phyloP scores from a whole-genome alignment of 805 yeast genomes.

The Lachancea quebecensis region DNA sequence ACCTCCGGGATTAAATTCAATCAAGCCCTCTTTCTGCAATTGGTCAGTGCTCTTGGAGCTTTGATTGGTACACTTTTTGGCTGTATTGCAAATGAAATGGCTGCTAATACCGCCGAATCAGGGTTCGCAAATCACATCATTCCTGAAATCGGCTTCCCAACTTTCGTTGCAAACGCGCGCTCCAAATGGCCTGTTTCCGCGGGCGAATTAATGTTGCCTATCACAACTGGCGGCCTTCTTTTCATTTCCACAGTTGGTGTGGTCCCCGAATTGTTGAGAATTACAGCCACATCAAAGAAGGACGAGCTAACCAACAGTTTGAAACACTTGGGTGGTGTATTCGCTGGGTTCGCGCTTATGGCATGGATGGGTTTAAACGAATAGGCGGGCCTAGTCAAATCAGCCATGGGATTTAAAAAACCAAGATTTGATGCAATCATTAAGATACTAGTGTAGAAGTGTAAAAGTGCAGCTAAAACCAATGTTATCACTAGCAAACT shows the following conservation, averaged over 20 bases:
- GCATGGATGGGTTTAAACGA: conserved; percentile 20
- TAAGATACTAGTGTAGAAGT: too few relatives aligned
- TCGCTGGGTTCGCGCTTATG: conserved; percentile 55
- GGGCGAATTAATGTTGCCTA: conserved; percentile 50
- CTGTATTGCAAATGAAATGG: conserved; percentile 41
- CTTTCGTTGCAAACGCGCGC: not conserved
- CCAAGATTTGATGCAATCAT: too few relatives aligned
- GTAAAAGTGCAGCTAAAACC: too few relatives aligned
- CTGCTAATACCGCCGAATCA: not conserved
- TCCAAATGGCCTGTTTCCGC: conserved; percentile 21
- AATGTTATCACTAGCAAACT: too few relatives aligned
- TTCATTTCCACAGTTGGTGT: conserved; percentile 70
- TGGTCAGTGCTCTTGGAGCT: conserved; percentile 60
- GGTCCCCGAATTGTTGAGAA: conserved; percentile 61
- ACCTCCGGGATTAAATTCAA: conserved; percentile 57
- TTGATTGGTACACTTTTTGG: conserved; percentile 61
- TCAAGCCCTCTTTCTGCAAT: conserved; percentile 61
- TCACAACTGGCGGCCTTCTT: conserved; percentile 71
- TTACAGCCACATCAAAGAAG: conserved; percentile 31
- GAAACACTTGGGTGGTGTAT: conserved; percentile 43
- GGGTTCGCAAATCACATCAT: not conserved
- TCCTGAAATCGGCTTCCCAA: conserved; percentile 2
- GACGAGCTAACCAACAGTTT: conserved; percentile 37
- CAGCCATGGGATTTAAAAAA: not conserved
- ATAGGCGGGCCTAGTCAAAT: too few relatives aligned